Evolutionary conservation across 345 rosid genomes (phyloP), one percentile per base, ranked within the genome.

Genomic region (Combretum micranthum): DNA sequence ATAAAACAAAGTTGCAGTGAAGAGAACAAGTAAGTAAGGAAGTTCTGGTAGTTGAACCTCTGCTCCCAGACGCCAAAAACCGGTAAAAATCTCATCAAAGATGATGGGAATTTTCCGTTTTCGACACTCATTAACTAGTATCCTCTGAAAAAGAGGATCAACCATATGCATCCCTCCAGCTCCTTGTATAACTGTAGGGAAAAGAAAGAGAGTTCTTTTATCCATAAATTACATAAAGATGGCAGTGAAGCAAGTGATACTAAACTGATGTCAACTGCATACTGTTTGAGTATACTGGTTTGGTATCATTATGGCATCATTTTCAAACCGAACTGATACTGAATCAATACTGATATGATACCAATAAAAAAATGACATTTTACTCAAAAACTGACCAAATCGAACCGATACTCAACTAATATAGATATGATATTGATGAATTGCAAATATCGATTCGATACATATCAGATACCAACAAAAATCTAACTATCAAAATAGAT

Each of bases 151-250:
- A 60, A 93, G 94, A 21, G 97, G 99, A 79, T 93, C 97, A 68
- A 93, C 73, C 96, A 89, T 83, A 64, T 78, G 87, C 99, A 93
- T 93, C 59, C 99, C 99, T 65, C 96, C 99, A 71, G 99, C 75
- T 60, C 76, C 99, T 74, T 87, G 97, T 65, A 93, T 72, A 58
- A 93, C 99, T 93, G 66, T 59, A 76, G 44, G 67, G 56, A 22
- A 65, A 39, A 57, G 18, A 37, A 20, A 45, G 18, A 49, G 21
- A 55, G 9, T 20, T 47, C 18, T 17, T 21, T 20, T 15, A 10
- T 32, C 23, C 25, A n/a, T 20, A 52, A 57, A n/a, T 18, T 18
- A 23, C 12, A 57, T 21, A 50, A 22, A 59, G 18, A 25, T 21
- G 44, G 18, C 44, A 9, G 15, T 6, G 4, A 39, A 19, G 56